Evolutionary conservation across 164 flowering plant species (phyloP), one percentile per base, ranked within the genome.

Genomic region (Tinospora cordifolia): DNA sequence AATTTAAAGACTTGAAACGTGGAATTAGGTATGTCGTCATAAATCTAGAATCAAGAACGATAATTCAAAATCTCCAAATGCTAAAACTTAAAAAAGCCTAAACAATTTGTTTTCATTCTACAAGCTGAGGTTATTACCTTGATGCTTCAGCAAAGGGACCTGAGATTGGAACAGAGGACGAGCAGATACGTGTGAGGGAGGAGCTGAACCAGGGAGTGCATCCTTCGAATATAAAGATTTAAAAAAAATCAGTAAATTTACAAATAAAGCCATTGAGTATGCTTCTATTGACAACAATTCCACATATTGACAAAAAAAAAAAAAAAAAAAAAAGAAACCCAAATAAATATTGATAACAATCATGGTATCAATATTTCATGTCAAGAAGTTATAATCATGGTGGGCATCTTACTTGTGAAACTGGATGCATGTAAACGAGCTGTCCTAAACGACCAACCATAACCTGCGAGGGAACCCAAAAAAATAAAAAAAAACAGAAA

Each of bases 401-500:
- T 15, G 8, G 60, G 19, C 25, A 57, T 67, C 90, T 86, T 83
- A 90, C 96, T 71, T 86, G 84, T 68, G 88, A 71, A 69, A 84
- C 75, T 39, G 93, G 91, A 72, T 87, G 88, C 78, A 84, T 66
- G 70, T 84, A 86, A 65, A 87, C 74, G 73, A 87, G 78, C 73
- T 85, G 96, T 44, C 89, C 93, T 17, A 77, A 10, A 62, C 90
- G 82, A 73, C 92, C 90, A 78, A 83, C 81, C 86, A 85, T 78
- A 71, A 85, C 89, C 97, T 90, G 83, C 19, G 21, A 59, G 75
- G 66, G 46, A 22, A 6, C 47, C n/a, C n/a, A n/a, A n/a, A n/a
- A n/a, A n/a, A n/a, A n/a, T n/a, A n/a, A n/a, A 71, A 63, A 60
- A 11, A 21, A 65, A 17, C 63, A 46, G 0, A 41, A 36, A 63